These are phyloP conservation scores for Leccinum obscurum DNA, from an alignment of 768 basidiomycete genomes.

Conservation along the genomic window DNA sequence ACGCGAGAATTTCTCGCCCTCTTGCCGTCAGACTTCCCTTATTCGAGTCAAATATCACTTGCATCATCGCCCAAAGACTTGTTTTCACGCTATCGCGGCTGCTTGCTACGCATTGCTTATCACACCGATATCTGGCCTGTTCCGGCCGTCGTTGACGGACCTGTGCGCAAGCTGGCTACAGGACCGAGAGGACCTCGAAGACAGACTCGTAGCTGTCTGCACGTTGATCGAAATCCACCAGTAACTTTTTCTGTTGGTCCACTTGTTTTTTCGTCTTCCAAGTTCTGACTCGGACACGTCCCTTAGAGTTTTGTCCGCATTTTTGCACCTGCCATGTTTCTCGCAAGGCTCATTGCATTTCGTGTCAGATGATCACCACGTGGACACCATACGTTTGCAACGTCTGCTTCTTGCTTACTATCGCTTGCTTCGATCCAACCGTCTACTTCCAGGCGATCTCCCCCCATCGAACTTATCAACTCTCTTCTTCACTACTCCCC, in stretches of 20 bases:
- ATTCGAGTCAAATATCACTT: constrained; percentile 39
- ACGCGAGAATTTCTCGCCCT: constrained; percentile 45
- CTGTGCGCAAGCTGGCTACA: constrained; percentile 82
- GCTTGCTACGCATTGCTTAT: constrained; percentile 61
- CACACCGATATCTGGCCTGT: constrained; percentile 58
- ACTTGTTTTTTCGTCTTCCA: constrained; percentile 5
- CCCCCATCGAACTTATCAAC: constrained; percentile 39
- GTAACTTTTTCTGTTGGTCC: constrained; percentile 69
- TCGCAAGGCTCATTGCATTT: constrained; percentile 56
- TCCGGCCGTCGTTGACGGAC: constrained; percentile 77
- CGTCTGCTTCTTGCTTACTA: constrained; percentile 76
- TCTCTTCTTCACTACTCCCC: constrained; percentile 44
- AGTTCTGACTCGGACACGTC: neutral
- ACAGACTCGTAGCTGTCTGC: constrained; percentile 59
- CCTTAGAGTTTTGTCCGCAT: constrained; percentile 57
- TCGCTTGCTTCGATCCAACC: constrained; percentile 75
- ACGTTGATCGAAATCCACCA: constrained; percentile 65
- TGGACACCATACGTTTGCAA: constrained; percentile 56
- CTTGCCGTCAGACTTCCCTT: constrained; percentile 43
- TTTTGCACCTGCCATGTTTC: constrained; percentile 46
- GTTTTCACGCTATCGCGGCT: constrained; percentile 57
- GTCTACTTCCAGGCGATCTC: constrained; percentile 59
- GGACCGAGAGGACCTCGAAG: constrained; percentile 44
- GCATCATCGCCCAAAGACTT: constrained; percentile 43
- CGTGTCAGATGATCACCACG: constrained; percentile 33